These are phyloP conservation scores for Penicillium capsulatum DNA, from an alignment of 2,329 filamentous ascomycete species.

Conservation along the genomic window DNA sequence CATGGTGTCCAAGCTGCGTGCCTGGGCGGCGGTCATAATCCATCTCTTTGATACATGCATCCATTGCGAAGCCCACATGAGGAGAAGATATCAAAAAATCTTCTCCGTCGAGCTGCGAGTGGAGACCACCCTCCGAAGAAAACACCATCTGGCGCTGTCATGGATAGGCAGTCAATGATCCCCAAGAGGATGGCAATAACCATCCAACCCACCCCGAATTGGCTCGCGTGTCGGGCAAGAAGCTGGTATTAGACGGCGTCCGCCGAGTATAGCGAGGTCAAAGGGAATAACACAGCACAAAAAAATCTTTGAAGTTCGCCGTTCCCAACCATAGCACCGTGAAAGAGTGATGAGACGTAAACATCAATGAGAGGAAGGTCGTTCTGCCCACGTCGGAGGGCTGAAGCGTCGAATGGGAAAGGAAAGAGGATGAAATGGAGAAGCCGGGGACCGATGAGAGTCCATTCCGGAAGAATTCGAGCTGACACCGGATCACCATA, in stretches of 20 bases:
- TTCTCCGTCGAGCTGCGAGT: no score
- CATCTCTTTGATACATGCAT: background rate
- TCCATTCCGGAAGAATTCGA: background rate
- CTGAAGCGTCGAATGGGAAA: constrained; percentile 22
- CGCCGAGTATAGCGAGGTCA: constrained; percentile 17
- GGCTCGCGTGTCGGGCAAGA: constrained; percentile 8
- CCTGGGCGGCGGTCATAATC: background rate
- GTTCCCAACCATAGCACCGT: constrained; percentile 39
- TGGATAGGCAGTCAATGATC: background rate
- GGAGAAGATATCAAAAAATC: no score
- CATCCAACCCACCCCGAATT: background rate
- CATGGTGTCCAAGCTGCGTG: background rate
- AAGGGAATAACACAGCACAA: constrained; percentile 17
- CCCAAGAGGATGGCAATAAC: background rate
- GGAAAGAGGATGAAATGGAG: constrained; percentile 13
- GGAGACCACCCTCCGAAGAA: background rate
- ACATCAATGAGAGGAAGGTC: constrained; percentile 27
- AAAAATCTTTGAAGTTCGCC: constrained; percentile 31
- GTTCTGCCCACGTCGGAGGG: constrained; percentile 21
- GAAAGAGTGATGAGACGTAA: constrained; percentile 32
- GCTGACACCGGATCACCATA: background rate
- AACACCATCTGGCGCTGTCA: background rate
- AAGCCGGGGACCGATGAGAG: constrained; percentile 6
- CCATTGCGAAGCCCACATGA: background rate
- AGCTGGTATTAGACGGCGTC: constrained; percentile 21